A percentile compares a stretch with the other conserved stretches of the same genome.
phyloP scores from a whole-genome alignment of 805 yeast species.

The Suhomyces xylopsoci region DNA sequence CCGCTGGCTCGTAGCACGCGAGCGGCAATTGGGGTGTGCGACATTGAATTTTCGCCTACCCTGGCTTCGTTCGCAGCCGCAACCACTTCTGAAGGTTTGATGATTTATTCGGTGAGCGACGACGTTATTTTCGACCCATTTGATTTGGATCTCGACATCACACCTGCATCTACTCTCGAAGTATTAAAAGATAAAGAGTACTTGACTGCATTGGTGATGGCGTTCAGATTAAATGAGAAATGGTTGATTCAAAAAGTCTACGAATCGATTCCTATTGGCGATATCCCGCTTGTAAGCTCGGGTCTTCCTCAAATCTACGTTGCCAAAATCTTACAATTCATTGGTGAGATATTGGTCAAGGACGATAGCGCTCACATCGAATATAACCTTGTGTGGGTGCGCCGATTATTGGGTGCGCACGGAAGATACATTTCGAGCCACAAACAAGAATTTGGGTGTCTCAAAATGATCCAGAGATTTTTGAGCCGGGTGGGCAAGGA shows the following conservation, averaged over 20 bases:
- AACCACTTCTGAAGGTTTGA: conserved; percentile 90
- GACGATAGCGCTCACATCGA: conserved; percentile 77
- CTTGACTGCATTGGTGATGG: conserved; percentile 81
- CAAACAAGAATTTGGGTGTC: conserved; percentile 58
- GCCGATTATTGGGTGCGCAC: conserved; percentile 62
- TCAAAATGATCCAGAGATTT: conserved; percentile 73
- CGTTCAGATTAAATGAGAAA: conserved; percentile 85
- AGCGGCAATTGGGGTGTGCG: conserved; percentile 80
- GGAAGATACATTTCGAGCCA: conserved; percentile 69
- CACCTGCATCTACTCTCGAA: conserved; percentile 71
- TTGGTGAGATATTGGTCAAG: conserved; percentile 58
- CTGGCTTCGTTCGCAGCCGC: conserved; percentile 90
- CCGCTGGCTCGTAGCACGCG: conserved; percentile 69
- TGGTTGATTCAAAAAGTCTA: conserved; percentile 69
- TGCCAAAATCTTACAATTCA: conserved; percentile 60
- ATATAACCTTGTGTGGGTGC: conserved; percentile 79
- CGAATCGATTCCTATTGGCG: conserved; percentile 68
- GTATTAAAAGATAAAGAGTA: conserved; percentile 60
- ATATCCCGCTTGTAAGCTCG: conserved; percentile 62
- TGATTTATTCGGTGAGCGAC: conserved; percentile 77
- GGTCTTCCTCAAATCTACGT: conserved; percentile 78
- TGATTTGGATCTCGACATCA: conserved; percentile 88
- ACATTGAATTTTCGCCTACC: conserved; percentile 83
- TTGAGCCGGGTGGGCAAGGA: conserved; percentile 73
- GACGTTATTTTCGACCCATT: conserved; percentile 84